Evolutionary conservation across 176 grass and related monocot genomes (phyloP).

Genomic region (Carex scoparia): DNA sequence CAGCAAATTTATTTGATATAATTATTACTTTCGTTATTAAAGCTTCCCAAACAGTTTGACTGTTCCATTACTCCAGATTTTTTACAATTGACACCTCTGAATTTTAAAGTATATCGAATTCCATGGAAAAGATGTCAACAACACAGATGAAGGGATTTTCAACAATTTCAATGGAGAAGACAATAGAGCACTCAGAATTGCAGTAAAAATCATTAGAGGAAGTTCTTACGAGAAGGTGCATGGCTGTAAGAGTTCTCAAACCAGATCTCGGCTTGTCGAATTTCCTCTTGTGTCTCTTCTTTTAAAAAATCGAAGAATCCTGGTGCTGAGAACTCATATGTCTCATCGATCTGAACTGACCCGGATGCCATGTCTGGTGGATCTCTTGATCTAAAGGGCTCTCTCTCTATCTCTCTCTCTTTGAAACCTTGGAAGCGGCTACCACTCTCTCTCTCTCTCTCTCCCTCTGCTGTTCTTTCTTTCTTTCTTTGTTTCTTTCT

Average conservation of each 20-base stretch:
- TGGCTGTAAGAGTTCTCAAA: conserved; percentile 62
- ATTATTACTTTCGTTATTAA: no score
- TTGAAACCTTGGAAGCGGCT: no score
- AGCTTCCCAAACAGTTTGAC: background rate
- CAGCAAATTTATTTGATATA: background rate
- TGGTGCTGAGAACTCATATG: conserved; percentile 85
- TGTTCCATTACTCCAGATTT: background rate
- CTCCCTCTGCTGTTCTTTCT: background rate
- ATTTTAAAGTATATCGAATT: background rate
- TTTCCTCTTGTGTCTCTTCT: conserved; percentile 55
- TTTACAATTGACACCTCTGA: background rate
- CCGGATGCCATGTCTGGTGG: background rate
- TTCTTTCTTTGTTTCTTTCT: background rate
- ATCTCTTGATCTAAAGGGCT: background rate
- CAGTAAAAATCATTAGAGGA: background rate
- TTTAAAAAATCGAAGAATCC: conserved; percentile 73
- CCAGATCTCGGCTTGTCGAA: conserved; percentile 66
- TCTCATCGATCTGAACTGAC: conserved; percentile 46
- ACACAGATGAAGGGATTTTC: background rate
- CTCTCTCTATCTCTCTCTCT: background rate
- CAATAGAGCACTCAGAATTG: no score
- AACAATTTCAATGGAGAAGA: background rate
- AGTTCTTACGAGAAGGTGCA: conserved; percentile 72
- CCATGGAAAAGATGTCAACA: background rate
- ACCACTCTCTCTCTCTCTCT: background rate